phyloP scores from a whole-genome alignment of 805 yeast genomes.

The Groenewaldozyma salmanticensis region DNA sequence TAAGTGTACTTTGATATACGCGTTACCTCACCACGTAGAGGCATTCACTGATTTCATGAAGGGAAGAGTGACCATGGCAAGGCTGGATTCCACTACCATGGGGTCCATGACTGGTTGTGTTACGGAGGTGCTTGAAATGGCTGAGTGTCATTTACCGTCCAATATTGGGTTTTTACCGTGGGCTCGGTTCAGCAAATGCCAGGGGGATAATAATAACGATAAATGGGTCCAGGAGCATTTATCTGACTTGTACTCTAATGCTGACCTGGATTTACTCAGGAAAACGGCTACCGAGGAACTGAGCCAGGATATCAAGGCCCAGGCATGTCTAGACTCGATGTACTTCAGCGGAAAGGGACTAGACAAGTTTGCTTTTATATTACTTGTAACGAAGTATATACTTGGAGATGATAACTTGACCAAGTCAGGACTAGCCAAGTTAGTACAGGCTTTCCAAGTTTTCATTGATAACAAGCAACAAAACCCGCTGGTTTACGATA shows the following conservation, averaged over 20 bases:
- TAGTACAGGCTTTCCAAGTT: conserved; percentile 60
- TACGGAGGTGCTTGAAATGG: conserved; percentile 25
- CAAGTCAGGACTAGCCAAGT: conserved; percentile 39
- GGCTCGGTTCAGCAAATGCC: too few relatives aligned
- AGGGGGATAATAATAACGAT: conserved; percentile 7
- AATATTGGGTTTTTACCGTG: conserved; percentile 50
- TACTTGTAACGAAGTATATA: conserved; percentile 56
- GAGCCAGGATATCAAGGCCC: conserved; percentile 43
- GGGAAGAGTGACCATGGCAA: conserved; percentile 1
- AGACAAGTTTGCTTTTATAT: conserved; percentile 82
- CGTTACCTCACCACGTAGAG: conserved; percentile 57
- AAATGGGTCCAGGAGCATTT: too few relatives aligned
- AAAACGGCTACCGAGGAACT: conserved; percentile 42
- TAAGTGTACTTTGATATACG: conserved; percentile 42
- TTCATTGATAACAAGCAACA: conserved; percentile 62
- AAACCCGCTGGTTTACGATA: conserved; percentile 69
- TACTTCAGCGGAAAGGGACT: conserved; percentile 81
- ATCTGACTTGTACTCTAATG: conserved; percentile 1
- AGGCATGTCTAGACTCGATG: conserved; percentile 69
- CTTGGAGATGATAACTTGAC: conserved; percentile 48
- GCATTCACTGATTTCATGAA: conserved; percentile 29
- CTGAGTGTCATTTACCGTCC: conserved; percentile 31
- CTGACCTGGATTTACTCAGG: not conserved
- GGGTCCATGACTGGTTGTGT: conserved; percentile 32
- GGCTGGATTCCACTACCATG: conserved; percentile 35